Conservation (phyloP, 192 early-diverging fungal species). For the Rhizophagus clarus region DNA sequence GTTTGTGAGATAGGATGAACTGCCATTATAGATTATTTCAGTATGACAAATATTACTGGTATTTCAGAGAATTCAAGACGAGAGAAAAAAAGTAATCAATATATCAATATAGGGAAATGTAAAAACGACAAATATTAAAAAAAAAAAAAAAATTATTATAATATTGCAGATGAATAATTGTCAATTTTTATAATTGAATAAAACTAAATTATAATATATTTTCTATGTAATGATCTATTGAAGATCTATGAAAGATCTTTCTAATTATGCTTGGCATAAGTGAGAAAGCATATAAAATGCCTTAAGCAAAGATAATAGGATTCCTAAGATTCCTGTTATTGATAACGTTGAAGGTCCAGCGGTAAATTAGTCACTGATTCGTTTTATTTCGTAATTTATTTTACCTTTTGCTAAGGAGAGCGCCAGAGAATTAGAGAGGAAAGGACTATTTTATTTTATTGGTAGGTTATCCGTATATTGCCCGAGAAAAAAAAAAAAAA, state of each 20-base stretch:
- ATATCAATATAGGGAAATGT: not conserved
- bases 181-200: conserved; percentile 37
- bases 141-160: not conserved
- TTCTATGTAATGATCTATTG: conserved; percentile 16
- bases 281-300: not conserved
- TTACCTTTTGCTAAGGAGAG: not conserved
- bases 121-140: not conserved
- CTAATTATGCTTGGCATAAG: conserved; percentile 2
- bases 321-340: not conserved
- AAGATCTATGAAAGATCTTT: conserved; percentile 9
- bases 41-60: not conserved
- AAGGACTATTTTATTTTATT: not conserved
- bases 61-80: not conserved
- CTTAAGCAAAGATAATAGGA: not conserved
- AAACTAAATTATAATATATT: conserved; percentile 1
- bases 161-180: not conserved
- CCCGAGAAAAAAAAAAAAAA: not conserved
- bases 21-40: conserved; percentile 18
- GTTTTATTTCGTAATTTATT: not conserved
- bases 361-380: not conserved
- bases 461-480: not conserved
- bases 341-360: not conserved
- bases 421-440: not conserved
- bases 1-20: conserved; percentile 33
- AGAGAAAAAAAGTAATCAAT: not conserved